Evolutionary conservation across 805 yeast genomes (phyloP).

Genomic region (Saccharomycopsis sp.): DNA sequence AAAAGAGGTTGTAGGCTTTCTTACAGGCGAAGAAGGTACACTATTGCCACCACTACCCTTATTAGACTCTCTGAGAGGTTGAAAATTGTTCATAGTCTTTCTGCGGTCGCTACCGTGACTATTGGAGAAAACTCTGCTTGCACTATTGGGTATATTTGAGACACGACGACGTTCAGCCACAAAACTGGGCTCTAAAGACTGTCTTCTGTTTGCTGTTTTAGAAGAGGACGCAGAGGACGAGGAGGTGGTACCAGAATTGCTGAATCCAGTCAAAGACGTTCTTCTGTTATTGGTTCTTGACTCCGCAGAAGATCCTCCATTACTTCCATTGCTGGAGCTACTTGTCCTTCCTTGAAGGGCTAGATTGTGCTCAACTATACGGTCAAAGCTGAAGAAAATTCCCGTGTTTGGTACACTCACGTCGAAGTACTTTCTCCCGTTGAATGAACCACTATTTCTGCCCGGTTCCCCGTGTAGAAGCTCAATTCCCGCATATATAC

Average conservation of each 20-base stretch:
- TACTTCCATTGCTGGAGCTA: background rate
- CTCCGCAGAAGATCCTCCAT: background rate
- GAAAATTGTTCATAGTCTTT: slow-evolving; percentile 5
- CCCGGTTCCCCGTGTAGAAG: slow-evolving; percentile 59
- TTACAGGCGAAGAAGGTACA: background rate
- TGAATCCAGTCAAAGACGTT: background rate
- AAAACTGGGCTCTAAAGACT: background rate
- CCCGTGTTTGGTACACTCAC: slow-evolving; percentile 65
- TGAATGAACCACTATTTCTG: slow-evolving; percentile 77
- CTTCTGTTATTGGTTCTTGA: background rate
- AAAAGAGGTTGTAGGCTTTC: background rate
- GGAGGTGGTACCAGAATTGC: slow-evolving; percentile 17
- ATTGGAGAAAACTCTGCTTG: background rate
- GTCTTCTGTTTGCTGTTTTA: background rate
- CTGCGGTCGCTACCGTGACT: slow-evolving; percentile 16
- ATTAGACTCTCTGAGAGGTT: background rate
- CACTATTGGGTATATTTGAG: background rate
- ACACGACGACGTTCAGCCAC: background rate
- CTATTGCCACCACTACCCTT: background rate
- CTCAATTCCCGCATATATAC: slow-evolving; percentile 84
- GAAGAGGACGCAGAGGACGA: slow-evolving; percentile 17
- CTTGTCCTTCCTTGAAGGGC: slow-evolving; percentile 18
- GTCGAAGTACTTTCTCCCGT: slow-evolving; percentile 63
- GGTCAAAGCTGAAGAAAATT: slow-evolving; percentile 58
- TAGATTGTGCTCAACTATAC: slow-evolving; percentile 26